Evolutionary conservation across 805 yeast genomes (phyloP), one percentile per base, ranked within the genome.

Genomic region (Wickerhamiella allomyrinae): DNA sequence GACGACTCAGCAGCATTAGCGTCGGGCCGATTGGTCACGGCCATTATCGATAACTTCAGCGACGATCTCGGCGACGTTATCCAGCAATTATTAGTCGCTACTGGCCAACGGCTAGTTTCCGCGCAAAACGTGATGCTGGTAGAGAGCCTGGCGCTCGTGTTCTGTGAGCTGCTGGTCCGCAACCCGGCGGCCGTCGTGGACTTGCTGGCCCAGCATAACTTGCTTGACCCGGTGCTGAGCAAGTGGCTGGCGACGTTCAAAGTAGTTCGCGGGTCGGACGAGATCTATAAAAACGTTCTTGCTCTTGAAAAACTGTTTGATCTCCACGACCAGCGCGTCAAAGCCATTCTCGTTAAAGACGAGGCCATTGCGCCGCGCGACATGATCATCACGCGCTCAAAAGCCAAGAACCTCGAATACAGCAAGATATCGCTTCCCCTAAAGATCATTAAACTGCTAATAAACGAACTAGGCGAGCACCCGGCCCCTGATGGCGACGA

Each of bases 241-340:
- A 77, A 81, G 40, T 91, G 97, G 97, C 70, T 89, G 39, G 74
- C 73, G 20, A 71, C 84, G 2, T 87, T 84, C 59, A 89, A 83
- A 51, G 75, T 79, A 2, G 72, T 87, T 31, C 68, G 89, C 46
- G 95, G 96, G 0, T 76, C 70, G 43, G 81, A 76, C 21, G 75
- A 75, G 44, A 84, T 87, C 39, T 68, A 73, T 47, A 74, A 65
- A 40, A 71, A 70, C 52, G 70, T 82, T n/a, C 56, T 71, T 22
- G 95, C 95, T 0, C 66, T 91, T 33, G 76, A 76, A 24, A 73
- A 73, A 42, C 63, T 91, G 1, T 85, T 69, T 52, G 64, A 72
- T 22, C 60, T 79, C n/a, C 63, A 69, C 15, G 83, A 79, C 45
- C 55, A 63, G 1, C 60, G 76, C 8, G 57, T 86, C 2, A 66